Base-by-base conservation (phyloP, 2,329 filamentous ascomycete genomes). In the Emergomyces pasteurianus region DNA sequence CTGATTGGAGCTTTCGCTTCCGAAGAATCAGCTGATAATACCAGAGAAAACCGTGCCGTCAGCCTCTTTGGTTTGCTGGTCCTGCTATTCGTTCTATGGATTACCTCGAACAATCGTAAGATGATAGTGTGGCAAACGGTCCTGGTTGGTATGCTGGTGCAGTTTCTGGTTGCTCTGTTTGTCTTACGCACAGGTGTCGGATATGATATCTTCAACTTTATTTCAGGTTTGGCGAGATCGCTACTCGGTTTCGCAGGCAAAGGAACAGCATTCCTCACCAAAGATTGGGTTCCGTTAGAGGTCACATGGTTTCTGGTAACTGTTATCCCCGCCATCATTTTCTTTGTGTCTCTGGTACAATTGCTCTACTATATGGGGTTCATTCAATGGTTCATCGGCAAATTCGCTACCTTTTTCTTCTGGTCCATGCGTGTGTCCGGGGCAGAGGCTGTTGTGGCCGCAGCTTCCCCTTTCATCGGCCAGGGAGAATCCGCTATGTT, bases 401-500 rank as follows among this genome's bases (percentile, higher is more conserved):
- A 96, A 75, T 89, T 94, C 68, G 90, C 92, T 62, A 82, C 83
- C 58, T 91, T 96, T 75, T 95, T 96, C 81, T 95, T 92, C 83
- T 95, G 90, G 88, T 82, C 80, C 52, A 86, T 96, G 75, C 83
- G 84, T 58, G 90, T 96, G 6, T 95, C 90, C 4, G 92, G 92
- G 63, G 90, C 90, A 53, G 92, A 96, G 75, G 90, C 92, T n/a
- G 88, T 96, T 57, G 92, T 96, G 62, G 92, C 92, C 40, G 89
- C 92, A 40, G 91, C 92, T 10, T 95, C 91, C 0, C 92, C 92
- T 9, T 96, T 96, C 76, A 94, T 96, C 69, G 92, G 92, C 9
- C 91, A 95, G 78, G 91, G 92, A 70, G 92, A 96, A 80, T 94
- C 89, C 28, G 90, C 90, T 63, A 95, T 96, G 88, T 78, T 96